Evolutionary conservation across 2,329 filamentous ascomycete genomes (phyloP).

Genomic region (Monosporascus sp.): DNA sequence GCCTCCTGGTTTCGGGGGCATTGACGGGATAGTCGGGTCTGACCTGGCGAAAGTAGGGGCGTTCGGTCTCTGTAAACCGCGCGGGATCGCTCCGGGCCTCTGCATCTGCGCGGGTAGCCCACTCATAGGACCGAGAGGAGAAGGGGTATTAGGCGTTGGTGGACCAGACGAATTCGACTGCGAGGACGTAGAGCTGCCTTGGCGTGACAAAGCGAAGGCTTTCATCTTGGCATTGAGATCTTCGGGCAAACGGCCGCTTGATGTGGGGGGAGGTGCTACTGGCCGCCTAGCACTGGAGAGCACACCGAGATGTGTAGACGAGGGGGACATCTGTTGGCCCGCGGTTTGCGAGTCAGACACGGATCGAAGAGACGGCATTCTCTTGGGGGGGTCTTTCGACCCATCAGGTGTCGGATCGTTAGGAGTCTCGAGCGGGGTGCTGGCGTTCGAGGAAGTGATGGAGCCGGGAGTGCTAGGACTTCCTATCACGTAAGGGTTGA

Average conservation of each 20-base stretch:
- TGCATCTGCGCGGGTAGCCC: constrained; percentile 39
- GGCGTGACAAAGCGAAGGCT: constrained; percentile 40
- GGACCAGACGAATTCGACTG: constrained; percentile 25
- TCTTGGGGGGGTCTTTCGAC: constrained; percentile 30
- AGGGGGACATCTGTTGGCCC: constrained; percentile 59
- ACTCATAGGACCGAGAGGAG: constrained; percentile 23
- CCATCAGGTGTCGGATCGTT: constrained; percentile 27
- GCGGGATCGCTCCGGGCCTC: constrained; percentile 28
- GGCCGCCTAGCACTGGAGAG: constrained; percentile 61
- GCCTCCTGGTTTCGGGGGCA: constrained; percentile 20
- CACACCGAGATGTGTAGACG: constrained; percentile 78
- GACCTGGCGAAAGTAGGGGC: constrained; percentile 48
- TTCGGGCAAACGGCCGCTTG: constrained; percentile 36
- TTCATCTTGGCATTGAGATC: constrained; percentile 43
- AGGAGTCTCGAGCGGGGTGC: constrained; percentile 41
- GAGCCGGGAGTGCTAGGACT: constrained; percentile 40
- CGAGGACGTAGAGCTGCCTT: constrained; percentile 31
- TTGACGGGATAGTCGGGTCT: constrained; percentile 41
- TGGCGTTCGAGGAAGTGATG: constrained; percentile 42
- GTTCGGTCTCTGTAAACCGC: constrained; percentile 36
- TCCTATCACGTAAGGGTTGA: constrained; percentile 26
- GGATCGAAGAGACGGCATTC: constrained; percentile 55
- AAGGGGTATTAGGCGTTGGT: constrained; percentile 24
- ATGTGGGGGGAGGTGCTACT: constrained; percentile 34
- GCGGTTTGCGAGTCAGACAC: constrained; percentile 51